Percentiles rank a stretch among this genome's conserved stretches.
Evolutionary conservation across 1,284 basidiomycete genomes (phyloP).

Genomic region (Cystobasidium slooffiae): DNA sequence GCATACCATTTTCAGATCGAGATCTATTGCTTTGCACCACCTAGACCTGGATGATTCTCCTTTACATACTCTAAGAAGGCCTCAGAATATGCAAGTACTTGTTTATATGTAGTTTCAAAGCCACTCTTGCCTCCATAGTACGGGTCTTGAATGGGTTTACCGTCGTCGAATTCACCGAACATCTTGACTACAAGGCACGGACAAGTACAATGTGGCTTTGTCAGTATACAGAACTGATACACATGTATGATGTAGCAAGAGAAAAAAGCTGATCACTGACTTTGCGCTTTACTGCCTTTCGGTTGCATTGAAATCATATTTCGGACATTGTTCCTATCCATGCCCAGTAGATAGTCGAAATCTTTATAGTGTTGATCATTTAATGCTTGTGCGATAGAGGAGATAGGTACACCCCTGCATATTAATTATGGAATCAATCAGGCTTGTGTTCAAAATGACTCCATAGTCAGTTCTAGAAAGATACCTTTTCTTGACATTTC

Average conservation of each 20-base stretch:
- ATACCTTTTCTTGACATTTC: slow-evolving; percentile 39
- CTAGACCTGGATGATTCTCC: not conserved
- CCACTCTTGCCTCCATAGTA: slow-evolving; percentile 49
- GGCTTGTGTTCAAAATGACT: not conserved
- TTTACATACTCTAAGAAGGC: slow-evolving; percentile 46
- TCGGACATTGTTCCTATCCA: slow-evolving; percentile 48
- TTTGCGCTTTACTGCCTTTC: slow-evolving; percentile 24
- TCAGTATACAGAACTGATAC: not conserved
- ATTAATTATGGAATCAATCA: not conserved
- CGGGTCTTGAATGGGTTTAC: slow-evolving; percentile 49
- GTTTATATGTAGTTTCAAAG: slow-evolving; percentile 49
- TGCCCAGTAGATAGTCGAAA: slow-evolving; percentile 52
- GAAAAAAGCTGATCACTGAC: not conserved
- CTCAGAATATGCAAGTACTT: slow-evolving; percentile 48
- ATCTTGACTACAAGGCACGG: slow-evolving; percentile 37
- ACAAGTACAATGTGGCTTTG: not conserved
- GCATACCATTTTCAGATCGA: not conserved
- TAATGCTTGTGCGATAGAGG: slow-evolving; percentile 46
- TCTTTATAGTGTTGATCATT: slow-evolving; percentile 48
- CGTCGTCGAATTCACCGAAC: slow-evolving; percentile 49
- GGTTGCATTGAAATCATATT: slow-evolving; percentile 46
- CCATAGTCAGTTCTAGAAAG: not conserved
- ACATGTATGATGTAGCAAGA: not conserved
- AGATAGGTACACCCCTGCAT: slow-evolving; percentile 48
- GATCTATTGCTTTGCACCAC: not conserved